Base-by-base conservation (phyloP, 164 flowering plant species). In the Hamamelis virginiana region DNA sequence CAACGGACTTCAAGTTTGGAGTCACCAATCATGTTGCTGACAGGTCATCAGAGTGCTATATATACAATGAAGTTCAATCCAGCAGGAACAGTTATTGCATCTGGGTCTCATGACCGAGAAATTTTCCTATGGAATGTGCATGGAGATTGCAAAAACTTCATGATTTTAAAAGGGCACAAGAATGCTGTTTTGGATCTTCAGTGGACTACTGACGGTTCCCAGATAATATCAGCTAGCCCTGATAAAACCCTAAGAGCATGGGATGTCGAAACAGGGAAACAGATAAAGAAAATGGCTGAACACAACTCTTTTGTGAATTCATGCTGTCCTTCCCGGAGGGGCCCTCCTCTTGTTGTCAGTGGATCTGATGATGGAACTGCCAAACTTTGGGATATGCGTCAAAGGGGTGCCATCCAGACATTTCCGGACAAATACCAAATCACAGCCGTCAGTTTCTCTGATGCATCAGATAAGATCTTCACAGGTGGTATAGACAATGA, bases 331-430 rank as follows among this genome's bases (percentile, higher is more conserved):
- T 81, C 97, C 5, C 83, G 97, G 10, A 74, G 99, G 67, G 99
- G 97, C 12, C 99, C 96, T 8, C 97, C 99, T 26, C 97, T 92
- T 73, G 86, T 92, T 67, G 96, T 95, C 28, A 95, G 97, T 71
- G 99, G 99, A 10, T 95, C 99, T 13, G 99, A 95, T 80, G 99
- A 95, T 74, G 99, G 99, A 41, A 92, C 99, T 75, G 97, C 97
- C 18, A 91, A 91, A 69, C 96, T 92, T 13, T 92, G 97, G 99
- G 99, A 95, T 70, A 86, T 95, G 83, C 91, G 99, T 38, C 96
- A 88, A 57, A 80, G 95, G 74, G 99, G 99, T 61, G 91, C 99
- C 12, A 83, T 95, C 60, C 97, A 95, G 78, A 95, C 96, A 72
- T 95, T 91, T 69, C 97, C 97, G 1, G 97, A 92, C 79, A 95